Percentiles rank a stretch among this genome's conserved stretches.
Evolutionary conservation across 805 yeast species (phyloP).

Genomic region (Wickerhamiella cacticola): DNA sequence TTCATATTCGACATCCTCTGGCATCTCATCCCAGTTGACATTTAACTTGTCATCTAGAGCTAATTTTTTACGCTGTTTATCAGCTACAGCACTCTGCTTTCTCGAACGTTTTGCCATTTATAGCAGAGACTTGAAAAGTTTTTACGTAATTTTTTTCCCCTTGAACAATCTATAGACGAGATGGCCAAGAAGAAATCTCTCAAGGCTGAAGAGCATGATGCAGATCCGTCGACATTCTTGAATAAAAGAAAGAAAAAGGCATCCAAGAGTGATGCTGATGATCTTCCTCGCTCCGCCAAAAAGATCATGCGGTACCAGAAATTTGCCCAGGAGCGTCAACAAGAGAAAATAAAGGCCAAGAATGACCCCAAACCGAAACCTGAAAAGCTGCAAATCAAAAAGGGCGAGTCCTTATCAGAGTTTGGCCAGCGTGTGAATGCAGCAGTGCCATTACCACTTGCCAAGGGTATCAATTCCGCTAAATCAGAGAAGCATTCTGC

Average conservation of each 20-base stretch:
- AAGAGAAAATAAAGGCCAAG: conserved; percentile 11
- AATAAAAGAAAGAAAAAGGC: conserved; percentile 3
- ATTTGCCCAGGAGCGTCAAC: conserved; percentile 7
- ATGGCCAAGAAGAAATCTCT: conserved; percentile 5
- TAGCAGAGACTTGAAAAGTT: not conserved
- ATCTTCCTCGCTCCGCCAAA: conserved; percentile 28
- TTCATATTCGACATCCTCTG: conserved; percentile 69
- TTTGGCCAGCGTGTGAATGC: conserved; percentile 32
- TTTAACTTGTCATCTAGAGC: conserved; percentile 15
- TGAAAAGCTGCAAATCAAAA: conserved; percentile 20
- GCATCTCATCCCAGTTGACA: conserved; percentile 13
- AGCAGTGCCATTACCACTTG: conserved; percentile 31
- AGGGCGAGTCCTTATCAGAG: conserved; percentile 32
- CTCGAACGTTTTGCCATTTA: conserved; percentile 17
- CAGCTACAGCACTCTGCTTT: conserved; percentile 9
- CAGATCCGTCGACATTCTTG: not conserved
- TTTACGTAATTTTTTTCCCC: conserved; percentile 9
- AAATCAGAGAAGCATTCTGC: conserved; percentile 24
- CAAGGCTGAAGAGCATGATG: not conserved
- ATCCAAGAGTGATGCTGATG: conserved; percentile 20
- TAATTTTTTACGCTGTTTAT: conserved; percentile 13
- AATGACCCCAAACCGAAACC: conserved; percentile 10
- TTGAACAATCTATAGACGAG: not conserved
- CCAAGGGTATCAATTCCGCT: conserved; percentile 27
- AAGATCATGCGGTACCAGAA: conserved; percentile 22